Conservation (phyloP, 371 early-diverging fungal species). For the Rhizopus delemar region DNA sequence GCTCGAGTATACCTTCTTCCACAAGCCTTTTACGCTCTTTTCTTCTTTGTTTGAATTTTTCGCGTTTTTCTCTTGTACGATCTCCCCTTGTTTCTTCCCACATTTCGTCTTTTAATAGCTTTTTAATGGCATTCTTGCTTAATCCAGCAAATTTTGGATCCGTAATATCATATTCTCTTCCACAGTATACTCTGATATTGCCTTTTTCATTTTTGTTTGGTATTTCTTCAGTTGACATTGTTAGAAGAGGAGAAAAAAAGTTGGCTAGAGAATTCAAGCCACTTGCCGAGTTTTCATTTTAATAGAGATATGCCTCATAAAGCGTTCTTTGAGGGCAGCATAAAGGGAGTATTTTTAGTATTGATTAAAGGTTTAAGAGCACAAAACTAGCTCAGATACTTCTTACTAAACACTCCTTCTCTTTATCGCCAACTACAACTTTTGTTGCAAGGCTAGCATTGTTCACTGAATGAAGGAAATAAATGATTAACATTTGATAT, state of each 20-base stretch:
- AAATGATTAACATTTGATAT: too few species aligned
- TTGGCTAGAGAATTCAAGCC: too few species aligned
- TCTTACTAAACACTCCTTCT: too few species aligned
- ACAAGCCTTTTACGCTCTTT: constrained; percentile 32
- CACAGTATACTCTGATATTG: constrained; percentile 30
- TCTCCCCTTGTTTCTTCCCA: constrained; percentile 36
- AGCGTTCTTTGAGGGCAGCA: too few species aligned
- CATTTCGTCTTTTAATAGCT: constrained; percentile 38
- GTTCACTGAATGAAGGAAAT: too few species aligned
- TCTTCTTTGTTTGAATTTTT: constrained; percentile 36
- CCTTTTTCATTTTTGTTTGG: constrained; percentile 2
- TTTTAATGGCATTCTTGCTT: constrained; percentile 46
- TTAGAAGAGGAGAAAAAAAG: background rate
- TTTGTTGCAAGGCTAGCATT: too few species aligned
- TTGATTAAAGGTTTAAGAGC: too few species aligned
- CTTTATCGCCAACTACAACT: too few species aligned
- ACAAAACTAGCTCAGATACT: too few species aligned
- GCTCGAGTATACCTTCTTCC: constrained; percentile 37
- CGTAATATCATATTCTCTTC: constrained; percentile 42
- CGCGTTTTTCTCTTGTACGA: constrained; percentile 33
- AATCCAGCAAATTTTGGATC: constrained; percentile 48
- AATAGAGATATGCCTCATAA: too few species aligned
- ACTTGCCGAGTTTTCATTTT: too few species aligned
- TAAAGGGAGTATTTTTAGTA: too few species aligned
- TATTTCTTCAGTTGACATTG: background rate